A percentile compares a stretch with the other conserved stretches of the same genome.
Evolutionary conservation across 768 basidiomycete genomes (phyloP).

Genomic region (Podaxis carcinomalis): DNA sequence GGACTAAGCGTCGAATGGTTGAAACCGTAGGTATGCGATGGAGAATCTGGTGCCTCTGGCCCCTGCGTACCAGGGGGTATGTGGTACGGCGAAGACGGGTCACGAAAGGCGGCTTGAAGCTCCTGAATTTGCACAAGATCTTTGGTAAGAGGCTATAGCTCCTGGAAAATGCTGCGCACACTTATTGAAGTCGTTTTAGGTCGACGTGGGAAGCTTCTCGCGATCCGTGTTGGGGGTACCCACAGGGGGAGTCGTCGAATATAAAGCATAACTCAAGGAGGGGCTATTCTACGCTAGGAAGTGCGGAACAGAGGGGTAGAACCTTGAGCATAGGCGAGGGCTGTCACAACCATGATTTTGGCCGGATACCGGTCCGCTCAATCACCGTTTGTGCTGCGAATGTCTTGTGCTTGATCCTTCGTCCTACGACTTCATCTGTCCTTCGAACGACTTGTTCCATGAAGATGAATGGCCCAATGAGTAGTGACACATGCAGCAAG

Average conservation of each 20-base stretch:
- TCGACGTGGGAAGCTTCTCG: neutral
- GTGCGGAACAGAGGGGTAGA: neutral
- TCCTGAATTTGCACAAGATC: slow-evolving; percentile 32
- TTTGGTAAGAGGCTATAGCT: neutral
- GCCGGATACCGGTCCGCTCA: neutral
- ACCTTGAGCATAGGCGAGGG: neutral
- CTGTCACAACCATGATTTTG: neutral
- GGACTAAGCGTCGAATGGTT: slow-evolving; percentile 6
- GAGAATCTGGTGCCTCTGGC: slow-evolving; percentile 55
- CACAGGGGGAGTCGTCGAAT: neutral
- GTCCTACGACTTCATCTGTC: too few relatives aligned
- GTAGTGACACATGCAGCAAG: too few relatives aligned
- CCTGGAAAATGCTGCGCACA: neutral
- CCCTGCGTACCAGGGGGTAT: slow-evolving; percentile 56
- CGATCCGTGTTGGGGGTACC: neutral
- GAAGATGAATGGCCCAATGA: too few relatives aligned
- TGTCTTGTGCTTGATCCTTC: too few relatives aligned
- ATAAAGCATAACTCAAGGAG: neutral
- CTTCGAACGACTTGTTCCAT: too few relatives aligned
- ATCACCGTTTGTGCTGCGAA: neutral
- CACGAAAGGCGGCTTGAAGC: slow-evolving; percentile 57
- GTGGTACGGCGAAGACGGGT: slow-evolving; percentile 64
- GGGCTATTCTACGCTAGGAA: too few relatives aligned
- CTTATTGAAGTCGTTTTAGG: slow-evolving; percentile 7
- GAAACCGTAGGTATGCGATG: slow-evolving; percentile 12